Conservation (phyloP, 2,329 filamentous ascomycete species). For the Ceratocystiopsis minuta region DNA sequence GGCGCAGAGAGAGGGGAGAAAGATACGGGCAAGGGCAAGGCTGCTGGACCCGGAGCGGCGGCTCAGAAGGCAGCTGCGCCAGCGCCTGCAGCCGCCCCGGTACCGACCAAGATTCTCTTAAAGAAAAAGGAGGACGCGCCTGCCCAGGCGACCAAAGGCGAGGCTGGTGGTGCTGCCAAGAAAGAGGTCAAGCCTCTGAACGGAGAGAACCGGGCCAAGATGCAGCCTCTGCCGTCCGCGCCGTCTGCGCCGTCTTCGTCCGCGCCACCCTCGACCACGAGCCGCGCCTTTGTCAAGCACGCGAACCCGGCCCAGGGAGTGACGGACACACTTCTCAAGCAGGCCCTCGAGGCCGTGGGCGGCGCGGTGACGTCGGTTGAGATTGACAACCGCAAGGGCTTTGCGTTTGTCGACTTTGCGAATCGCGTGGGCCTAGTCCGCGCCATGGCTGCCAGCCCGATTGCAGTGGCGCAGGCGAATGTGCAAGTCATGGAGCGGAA, state of each 20-base stretch:
- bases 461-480: conserved; percentile 66
- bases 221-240: neutral
- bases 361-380: conserved; percentile 66
- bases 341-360: conserved; percentile 49
- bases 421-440: conserved; percentile 54
- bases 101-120: conserved; percentile 16
- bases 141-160: conserved; percentile 8
- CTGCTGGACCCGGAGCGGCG: conserved; percentile 3
- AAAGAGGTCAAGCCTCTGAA: no score
- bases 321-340: conserved; percentile 61
- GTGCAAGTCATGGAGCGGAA: conserved; percentile 77
- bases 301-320: conserved; percentile 83
- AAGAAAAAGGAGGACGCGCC: conserved; percentile 21
- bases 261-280: conserved; percentile 26
- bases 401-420: conserved; percentile 81
- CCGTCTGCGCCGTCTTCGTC: neutral
- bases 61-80: conserved; percentile 4
- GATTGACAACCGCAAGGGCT: conserved; percentile 87
- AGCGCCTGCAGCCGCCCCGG: conserved; percentile 8
- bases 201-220: no score
- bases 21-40: conserved; percentile 6
- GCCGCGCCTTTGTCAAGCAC: conserved; percentile 62
- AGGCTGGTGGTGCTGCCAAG: neutral
- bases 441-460: conserved; percentile 64
- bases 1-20: conserved; percentile 9